Percentiles rank a stretch among this genome's conserved stretches.
These are phyloP conservation scores for Cladophialophora bantiana DNA, from an alignment of 2,329 filamentous ascomycete species.

Conservation along the genomic window DNA sequence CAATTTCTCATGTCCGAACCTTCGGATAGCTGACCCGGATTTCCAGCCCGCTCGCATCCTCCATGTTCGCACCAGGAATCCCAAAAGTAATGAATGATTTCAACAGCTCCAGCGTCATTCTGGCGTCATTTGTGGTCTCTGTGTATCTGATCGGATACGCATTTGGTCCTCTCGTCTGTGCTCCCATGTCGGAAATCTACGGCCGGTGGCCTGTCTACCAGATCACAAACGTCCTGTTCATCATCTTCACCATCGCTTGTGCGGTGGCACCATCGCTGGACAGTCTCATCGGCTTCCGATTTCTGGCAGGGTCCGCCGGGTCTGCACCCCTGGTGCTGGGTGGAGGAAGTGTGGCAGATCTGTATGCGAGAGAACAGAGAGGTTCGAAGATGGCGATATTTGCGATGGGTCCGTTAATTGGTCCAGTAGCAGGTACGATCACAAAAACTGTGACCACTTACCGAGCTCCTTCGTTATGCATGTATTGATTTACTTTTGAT, in stretches of 20 bases:
- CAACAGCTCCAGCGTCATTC: slow-evolving; percentile 49
- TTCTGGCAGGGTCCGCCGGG: slow-evolving; percentile 65
- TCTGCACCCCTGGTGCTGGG: slow-evolving; percentile 62
- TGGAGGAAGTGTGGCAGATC: slow-evolving; percentile 49
- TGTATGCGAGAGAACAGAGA: slow-evolving; percentile 35
- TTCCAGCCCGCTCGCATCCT: slow-evolving; percentile 63
- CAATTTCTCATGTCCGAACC: background rate
- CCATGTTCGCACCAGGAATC: slow-evolving; percentile 64
- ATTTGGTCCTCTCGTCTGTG: slow-evolving; percentile 60
- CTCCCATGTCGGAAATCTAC: slow-evolving; percentile 63
- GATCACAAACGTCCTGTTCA: slow-evolving; percentile 61
- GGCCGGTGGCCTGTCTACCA: slow-evolving; percentile 63
- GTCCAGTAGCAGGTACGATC: slow-evolving; percentile 53
- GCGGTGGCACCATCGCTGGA: slow-evolving; percentile 61
- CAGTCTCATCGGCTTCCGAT: slow-evolving; percentile 65
- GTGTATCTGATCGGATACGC: slow-evolving; percentile 63
- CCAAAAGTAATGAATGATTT: slow-evolving; percentile 62
- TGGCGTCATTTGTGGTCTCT: slow-evolving; percentile 59
- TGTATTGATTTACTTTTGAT: background rate
- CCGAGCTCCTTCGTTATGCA: too few relatives aligned
- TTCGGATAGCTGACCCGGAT: slow-evolving; percentile 17
- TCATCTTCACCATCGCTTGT: slow-evolving; percentile 67
- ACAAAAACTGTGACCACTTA: too few relatives aligned
- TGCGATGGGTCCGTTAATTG: slow-evolving; percentile 37
- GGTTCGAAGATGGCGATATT: slow-evolving; percentile 39